Evolutionary conservation across 768 basidiomycete genomes (phyloP).

Genomic region (Aureoboletus auriporus): DNA sequence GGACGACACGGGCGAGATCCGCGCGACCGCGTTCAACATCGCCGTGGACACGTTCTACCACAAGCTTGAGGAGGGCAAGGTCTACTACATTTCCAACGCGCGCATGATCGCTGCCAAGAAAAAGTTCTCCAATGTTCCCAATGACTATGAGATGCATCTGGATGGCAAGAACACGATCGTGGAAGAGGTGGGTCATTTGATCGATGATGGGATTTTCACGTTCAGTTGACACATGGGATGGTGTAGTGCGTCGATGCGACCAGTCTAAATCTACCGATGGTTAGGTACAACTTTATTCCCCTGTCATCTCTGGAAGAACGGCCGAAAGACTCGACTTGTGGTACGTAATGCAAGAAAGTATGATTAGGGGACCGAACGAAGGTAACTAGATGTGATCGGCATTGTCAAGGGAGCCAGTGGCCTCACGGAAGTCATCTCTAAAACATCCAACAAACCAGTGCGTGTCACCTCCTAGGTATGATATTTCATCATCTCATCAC

Average conservation of each 20-base stretch:
- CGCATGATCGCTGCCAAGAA: constrained; percentile 95
- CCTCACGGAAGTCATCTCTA: constrained; percentile 68
- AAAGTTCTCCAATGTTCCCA: constrained; percentile 85
- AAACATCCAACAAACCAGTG: constrained; percentile 62
- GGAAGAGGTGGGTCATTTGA: constrained; percentile 58
- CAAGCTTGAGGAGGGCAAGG: constrained; percentile 89
- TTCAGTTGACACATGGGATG: constrained; percentile 3
- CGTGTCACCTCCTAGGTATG: neutral
- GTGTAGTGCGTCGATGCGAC: constrained; percentile 75
- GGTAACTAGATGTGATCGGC: constrained; percentile 72
- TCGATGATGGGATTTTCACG: neutral
- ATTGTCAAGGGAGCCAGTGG: constrained; percentile 77
- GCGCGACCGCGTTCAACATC: constrained; percentile 86
- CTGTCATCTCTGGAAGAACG: constrained; percentile 59
- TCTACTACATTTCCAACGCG: constrained; percentile 87
- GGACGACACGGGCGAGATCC: constrained; percentile 93
- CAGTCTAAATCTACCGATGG: constrained; percentile 56
- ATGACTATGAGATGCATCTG: constrained; percentile 92
- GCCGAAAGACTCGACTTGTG: constrained; percentile 79
- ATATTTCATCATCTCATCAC: constrained; percentile 1
- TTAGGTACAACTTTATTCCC: constrained; percentile 79
- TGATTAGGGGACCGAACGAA: neutral
- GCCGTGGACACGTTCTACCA: constrained; percentile 80
- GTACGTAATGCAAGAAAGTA: constrained; percentile 37
- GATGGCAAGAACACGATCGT: constrained; percentile 74